These are phyloP conservation scores for Cucumis hystrix DNA, from an alignment of 306 rosid genomes.

Conservation along the genomic window DNA sequence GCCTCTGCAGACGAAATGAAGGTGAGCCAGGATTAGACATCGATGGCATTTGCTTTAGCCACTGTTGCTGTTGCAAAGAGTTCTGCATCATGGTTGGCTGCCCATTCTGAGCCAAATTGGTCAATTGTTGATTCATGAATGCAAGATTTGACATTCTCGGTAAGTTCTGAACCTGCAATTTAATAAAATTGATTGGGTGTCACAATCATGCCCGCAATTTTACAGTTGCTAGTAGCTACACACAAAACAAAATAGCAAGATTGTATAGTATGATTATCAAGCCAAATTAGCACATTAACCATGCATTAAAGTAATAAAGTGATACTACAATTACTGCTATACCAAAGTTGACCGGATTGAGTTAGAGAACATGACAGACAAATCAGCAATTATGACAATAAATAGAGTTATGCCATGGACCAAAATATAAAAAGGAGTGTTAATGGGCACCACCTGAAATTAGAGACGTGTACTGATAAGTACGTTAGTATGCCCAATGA, in stretches of 20 bases:
- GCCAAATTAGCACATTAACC: background rate
- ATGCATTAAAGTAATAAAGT: background rate
- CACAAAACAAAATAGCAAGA: slow-evolving; percentile 7
- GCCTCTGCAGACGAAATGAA: slow-evolving; percentile 55
- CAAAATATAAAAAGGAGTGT: background rate
- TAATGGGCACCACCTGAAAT: background rate
- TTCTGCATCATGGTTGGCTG: slow-evolving; percentile 57
- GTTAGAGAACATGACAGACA: background rate
- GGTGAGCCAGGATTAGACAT: slow-evolving; percentile 61
- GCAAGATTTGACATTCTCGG: slow-evolving; percentile 71
- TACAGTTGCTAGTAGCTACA: background rate
- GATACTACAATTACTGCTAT: background rate
- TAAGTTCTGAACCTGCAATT: slow-evolving; percentile 59
- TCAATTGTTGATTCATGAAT: slow-evolving; percentile 63
- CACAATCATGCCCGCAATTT: background rate
- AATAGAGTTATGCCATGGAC: background rate
- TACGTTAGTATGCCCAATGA: background rate
- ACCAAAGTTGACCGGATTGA: background rate
- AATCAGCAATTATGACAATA: background rate
- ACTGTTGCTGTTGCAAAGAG: slow-evolving; percentile 66
- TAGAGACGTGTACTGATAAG: background rate
- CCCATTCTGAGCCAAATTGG: slow-evolving; percentile 84
- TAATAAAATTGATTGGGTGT: background rate
- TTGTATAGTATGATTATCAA: background rate
- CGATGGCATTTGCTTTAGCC: slow-evolving; percentile 78